Base-by-base conservation (phyloP, 2,329 filamentous ascomycete genomes). In the Dactylellina haptotyla region DNA sequence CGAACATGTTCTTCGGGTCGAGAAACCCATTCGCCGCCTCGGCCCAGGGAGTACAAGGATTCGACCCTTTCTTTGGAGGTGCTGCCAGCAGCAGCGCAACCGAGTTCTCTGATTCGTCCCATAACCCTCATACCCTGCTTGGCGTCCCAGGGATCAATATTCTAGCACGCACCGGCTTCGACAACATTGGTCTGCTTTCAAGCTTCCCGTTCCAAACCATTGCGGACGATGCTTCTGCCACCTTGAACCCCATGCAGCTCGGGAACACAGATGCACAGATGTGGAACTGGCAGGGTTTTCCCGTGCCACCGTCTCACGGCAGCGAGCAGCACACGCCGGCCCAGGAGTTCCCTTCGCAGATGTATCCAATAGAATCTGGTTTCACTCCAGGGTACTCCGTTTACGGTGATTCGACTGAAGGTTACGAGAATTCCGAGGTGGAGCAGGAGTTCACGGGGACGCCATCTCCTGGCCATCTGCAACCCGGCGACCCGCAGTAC, bases 71-170 rank as follows among this genome's bases (percentile, higher is more conserved):
- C 51, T 37, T 56, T 41, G 58, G 66, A 46, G 58, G 41, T 20
- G n/a, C 51, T 5, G 37, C n/a, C n/a, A n/a, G n/a, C n/a, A n/a
- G 12, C 34, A 50, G 53, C 45, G 41, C 48, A 39, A 43, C 43
- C 16, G 59, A 59, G 26, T 41, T 53, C 37, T 54, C 59, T 54
- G 59, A 65, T 59, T 65, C 59, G 67, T 37, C 53, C 37, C 61
- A 63, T 25, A 48, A 70, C 25, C 57, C 45, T 20, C 58, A 72
- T 18, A 72, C 59, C 26, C 50, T 65, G 12, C 67, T 72, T 72
- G 67, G 67, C 59, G 67, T 65, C 50, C 67, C 58, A 12, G 67
- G 67, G 58, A 72, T 72, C 25, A 72, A 72, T 61, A 65, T 72
- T 20, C 45, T 72, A 1, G 58, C 67, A 23, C 51, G 53, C 3